Evolutionary conservation across 495 filamentous ascomycete genomes (phyloP), one percentile per base, ranked within the genome.

Genomic region (Emericellopsis terricola): DNA sequence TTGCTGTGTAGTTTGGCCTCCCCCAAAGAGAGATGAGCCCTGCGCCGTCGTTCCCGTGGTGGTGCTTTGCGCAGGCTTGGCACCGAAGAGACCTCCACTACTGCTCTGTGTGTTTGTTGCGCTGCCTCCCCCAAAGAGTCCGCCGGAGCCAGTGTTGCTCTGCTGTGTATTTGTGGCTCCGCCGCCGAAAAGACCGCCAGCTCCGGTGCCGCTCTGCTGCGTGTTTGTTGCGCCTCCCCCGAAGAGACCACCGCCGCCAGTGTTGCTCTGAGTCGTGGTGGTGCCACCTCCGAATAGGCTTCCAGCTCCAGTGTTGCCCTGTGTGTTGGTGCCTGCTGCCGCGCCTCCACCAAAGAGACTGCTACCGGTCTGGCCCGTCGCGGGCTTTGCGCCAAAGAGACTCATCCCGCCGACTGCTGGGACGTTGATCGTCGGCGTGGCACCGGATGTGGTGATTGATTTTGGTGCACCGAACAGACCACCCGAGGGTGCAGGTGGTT

Each of bases 71-170:
- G 34, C 42, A 14, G 33, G 27, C 11, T 45, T 40, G 30, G 10
- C 38, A 16, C 49, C 51, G 29, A 55, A 57, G 6, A 56, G 42
- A 21, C 52, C 46, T 17, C 51, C 31, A 2, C 19, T 16, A 26
- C 8, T 28, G 7, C 20, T 14, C 17, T 11, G 7, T 13, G 31
- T 33, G 18, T 7, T 8, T n/a, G 31, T 33, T 4, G 31, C 31
- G 8, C 19, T 14, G 18, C n/a, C n/a, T n/a, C n/a, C n/a, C n/a
- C n/a, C n/a, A n/a, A n/a, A n/a, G n/a, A n/a, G n/a, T n/a, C n/a
- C n/a, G n/a, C n/a, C n/a, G n/a, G n/a, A n/a, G n/a, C 62, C 56
- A 8, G 54, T 41, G 32, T 50, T 51, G 20, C 41, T 38, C 14
- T 46, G 44, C 41, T 51, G 55, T 16, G 42, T 43, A 39, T 43